Evolutionary conservation across 2,329 filamentous ascomycete genomes (phyloP), one percentile per base, ranked within the genome.

Genomic region (Anisogramma anomala): DNA sequence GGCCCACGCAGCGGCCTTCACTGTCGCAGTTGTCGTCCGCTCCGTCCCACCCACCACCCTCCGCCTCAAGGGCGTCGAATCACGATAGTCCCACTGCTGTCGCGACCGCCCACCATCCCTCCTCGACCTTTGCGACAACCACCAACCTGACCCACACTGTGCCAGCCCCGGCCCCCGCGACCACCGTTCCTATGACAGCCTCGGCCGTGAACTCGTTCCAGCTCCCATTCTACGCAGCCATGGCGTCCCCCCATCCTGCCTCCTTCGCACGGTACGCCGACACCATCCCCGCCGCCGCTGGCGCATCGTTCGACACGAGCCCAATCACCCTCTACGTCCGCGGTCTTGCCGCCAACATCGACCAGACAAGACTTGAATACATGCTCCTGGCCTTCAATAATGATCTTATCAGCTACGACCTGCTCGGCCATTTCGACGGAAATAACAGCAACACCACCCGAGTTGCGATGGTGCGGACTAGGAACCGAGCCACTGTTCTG

Each of bases 331-430:
- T 32, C 4, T 10, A 18, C 30, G 14, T 32, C 7, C 30, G 30
- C 30, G 30, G 30, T 19, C 30, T 32, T 11, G 30, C 18, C 15
- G 30, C 30, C 15, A 32, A 32, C 49, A 73, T 68, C 3, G 68
- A 68, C 1, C 68, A 74, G 37, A 67, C 76, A 37, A 65, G 65
- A 18, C 52, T 79, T 38, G 63, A 68, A 34, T 56, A 73, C 22
- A 77, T 79, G 72, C 62, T 74, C 25, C 62, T 32, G 30, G 30
- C 75, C 31, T 77, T 72, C 58, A 74, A 71, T 38, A 65, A 77
- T 49, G 72, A 77, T 27, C 58, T 76, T 10, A 54, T 65, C 27
- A 62, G 65, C 33, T 62, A 72, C 14, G 57, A 78, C 19, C 56
- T 77, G 3, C 60, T 69, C 1, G 48, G 60, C 18, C 67, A 23